A percentile compares a stretch with the other conserved stretches of the same genome.
phyloP scores from a whole-genome alignment of 2,329 filamentous ascomycete species.

The Stachybotrys elegans region DNA sequence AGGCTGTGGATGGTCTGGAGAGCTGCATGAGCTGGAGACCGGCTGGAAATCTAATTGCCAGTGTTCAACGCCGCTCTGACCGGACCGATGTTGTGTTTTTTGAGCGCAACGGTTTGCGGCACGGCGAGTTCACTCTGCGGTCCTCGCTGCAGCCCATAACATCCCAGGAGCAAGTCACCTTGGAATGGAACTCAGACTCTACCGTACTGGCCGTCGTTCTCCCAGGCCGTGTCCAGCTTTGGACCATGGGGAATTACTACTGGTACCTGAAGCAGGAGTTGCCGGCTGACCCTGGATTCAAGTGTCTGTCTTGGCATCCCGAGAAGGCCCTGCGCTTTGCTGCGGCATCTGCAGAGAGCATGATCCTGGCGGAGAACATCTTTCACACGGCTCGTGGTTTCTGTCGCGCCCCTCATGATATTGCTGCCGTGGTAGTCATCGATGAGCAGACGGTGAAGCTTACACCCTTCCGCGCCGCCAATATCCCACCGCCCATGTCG shows the following conservation, averaged over 20 bases:
- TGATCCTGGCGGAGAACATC: slow-evolving; percentile 61
- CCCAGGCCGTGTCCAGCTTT: slow-evolving; percentile 74
- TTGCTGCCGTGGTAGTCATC: slow-evolving; percentile 75
- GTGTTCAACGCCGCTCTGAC: slow-evolving; percentile 66
- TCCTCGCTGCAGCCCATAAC: slow-evolving; percentile 52
- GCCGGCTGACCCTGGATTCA: slow-evolving; percentile 29
- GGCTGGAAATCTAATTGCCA: slow-evolving; percentile 83
- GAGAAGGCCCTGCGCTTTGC: slow-evolving; percentile 73
- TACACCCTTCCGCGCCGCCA: slow-evolving; percentile 78
- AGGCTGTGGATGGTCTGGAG: slow-evolving; percentile 91
- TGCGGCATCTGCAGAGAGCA: slow-evolving; percentile 41
- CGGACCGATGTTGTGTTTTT: slow-evolving; percentile 88
- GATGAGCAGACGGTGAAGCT: slow-evolving; percentile 77
- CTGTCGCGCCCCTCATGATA: slow-evolving; percentile 65
- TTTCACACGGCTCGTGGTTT: slow-evolving; percentile 67
- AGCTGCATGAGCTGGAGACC: slow-evolving; percentile 86
- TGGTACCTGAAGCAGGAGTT: slow-evolving; percentile 97
- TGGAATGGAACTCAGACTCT: slow-evolving; percentile 91
- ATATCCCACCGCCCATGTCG: slow-evolving; percentile 90
- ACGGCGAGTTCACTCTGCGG: slow-evolving; percentile 85
- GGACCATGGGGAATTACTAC: slow-evolving; percentile 97
- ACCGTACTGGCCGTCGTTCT: slow-evolving; percentile 81
- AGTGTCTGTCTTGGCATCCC: slow-evolving; percentile 68
- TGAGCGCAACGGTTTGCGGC: slow-evolving; percentile 93
- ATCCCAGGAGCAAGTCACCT: slow-evolving; percentile 52